These are phyloP conservation scores for Neoconidiobolus thromboides DNA, from an alignment of 371 early-diverging fungal species.

Conservation along the genomic window DNA sequence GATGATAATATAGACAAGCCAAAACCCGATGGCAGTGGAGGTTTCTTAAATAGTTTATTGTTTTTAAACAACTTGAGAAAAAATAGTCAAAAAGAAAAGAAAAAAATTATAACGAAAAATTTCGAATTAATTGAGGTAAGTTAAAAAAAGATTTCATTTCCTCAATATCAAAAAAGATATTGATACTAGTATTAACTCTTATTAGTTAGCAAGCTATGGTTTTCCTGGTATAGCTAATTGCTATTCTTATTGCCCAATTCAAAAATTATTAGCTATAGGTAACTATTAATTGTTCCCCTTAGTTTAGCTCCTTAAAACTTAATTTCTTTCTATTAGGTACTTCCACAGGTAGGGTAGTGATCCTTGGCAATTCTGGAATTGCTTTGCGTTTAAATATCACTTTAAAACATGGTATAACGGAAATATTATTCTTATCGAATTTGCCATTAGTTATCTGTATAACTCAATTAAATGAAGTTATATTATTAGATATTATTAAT, in stretches of 20 bases:
- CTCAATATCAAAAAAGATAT: too few species aligned
- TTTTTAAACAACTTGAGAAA: too few species aligned
- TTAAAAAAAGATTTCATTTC: too few species aligned
- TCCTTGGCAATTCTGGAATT: neutral
- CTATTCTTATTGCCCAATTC: neutral
- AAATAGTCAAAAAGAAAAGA: too few species aligned
- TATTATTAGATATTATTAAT: neutral
- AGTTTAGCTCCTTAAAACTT: neutral
- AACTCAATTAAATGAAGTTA: neutral
- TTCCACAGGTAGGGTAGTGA: neutral
- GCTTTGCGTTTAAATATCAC: neutral
- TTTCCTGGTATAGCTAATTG: neutral
- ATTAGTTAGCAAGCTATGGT: neutral
- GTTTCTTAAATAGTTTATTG: too few species aligned
- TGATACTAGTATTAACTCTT: too few species aligned
- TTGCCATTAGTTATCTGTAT: neutral
- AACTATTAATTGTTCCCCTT: neutral
- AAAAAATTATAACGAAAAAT: too few species aligned
- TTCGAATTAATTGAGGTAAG: too few species aligned
- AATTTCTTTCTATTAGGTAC: neutral
- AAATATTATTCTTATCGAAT: neutral
- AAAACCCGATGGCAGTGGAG: too few species aligned
- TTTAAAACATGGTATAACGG: neutral
- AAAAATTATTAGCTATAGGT: conserved; percentile 4
- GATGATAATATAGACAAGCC: too few species aligned